Conservation (phyloP, 306 rosid genomes). For the Inga leiocalycina region DNA sequence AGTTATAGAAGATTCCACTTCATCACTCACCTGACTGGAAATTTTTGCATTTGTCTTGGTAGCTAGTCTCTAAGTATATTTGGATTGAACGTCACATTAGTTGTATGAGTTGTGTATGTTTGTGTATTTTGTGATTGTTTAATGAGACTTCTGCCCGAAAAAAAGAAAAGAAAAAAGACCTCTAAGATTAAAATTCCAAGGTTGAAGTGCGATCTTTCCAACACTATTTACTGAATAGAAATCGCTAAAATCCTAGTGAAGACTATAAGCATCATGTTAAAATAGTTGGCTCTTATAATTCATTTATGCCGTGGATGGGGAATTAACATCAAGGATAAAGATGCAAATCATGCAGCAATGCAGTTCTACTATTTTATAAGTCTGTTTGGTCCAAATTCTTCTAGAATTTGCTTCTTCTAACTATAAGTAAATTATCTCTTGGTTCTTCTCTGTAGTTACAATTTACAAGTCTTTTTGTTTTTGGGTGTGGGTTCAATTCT, state of each 20-base stretch:
- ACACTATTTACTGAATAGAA: neutral
- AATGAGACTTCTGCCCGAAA: neutral
- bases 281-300: too few relatives aligned
- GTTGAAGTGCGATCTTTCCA: constrained; percentile 17
- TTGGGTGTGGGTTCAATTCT: neutral
- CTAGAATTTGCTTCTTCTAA: constrained; percentile 86
- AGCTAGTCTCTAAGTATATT: neutral
- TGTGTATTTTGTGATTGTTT: neutral
- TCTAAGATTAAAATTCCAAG: neutral
- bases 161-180: neutral
- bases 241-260: constrained; percentile 14
- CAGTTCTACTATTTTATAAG: too few relatives aligned
- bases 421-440: constrained; percentile 50
- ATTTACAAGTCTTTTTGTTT: neutral
- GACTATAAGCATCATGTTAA: neutral
- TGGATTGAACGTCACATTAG: constrained; percentile 5
- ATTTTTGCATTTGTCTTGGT: neutral
- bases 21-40: neutral
- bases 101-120: too few relatives aligned
- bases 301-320: too few relatives aligned
- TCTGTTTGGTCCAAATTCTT: constrained; percentile 76
- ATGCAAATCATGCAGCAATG: too few relatives aligned
- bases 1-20: neutral
- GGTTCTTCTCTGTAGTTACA: neutral
- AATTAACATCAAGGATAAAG: too few relatives aligned